phyloP scores from a whole-genome alignment of 768 basidiomycete genomes.

The Hortiboletus campestris region DNA sequence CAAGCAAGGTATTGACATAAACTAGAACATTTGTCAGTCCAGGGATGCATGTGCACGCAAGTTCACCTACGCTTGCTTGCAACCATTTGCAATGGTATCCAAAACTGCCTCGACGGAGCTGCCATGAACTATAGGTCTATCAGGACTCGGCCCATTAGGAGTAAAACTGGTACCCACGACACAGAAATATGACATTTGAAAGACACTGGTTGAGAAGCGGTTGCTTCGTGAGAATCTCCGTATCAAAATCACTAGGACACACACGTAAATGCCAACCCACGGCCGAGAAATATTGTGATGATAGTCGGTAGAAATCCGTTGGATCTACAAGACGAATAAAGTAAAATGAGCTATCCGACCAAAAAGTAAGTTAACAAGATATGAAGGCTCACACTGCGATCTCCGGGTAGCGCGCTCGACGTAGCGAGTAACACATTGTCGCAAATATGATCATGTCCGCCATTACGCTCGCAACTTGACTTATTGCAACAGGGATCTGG shows the following conservation, averaged over 20 bases:
- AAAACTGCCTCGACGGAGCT: constrained; percentile 19
- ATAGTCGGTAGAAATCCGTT: constrained; percentile 1
- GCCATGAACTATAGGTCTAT: constrained; percentile 21
- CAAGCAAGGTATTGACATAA: constrained; percentile 28
- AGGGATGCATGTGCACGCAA: background rate
- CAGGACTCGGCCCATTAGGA: background rate
- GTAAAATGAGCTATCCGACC: background rate
- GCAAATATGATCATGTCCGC: constrained; percentile 14
- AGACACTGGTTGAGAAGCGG: constrained; percentile 6
- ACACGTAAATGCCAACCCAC: constrained; percentile 26
- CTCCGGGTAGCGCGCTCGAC: constrained; percentile 16
- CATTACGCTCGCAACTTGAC: constrained; percentile 4
- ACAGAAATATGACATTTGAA: constrained; percentile 17
- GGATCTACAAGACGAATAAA: constrained; percentile 9
- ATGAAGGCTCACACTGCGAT: constrained; percentile 14
- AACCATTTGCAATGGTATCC: constrained; percentile 31
- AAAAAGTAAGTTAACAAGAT: background rate
- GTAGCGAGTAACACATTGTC: constrained; percentile 21
- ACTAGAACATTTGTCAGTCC: constrained; percentile 16
- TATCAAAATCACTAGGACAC: constrained; percentile 3
- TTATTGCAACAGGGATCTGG: constrained; percentile 16
- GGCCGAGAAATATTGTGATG: constrained; percentile 6
- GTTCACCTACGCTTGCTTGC: constrained; percentile 21
- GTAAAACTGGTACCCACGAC: constrained; percentile 16
- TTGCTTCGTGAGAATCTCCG: background rate